Percentiles rank a stretch among this genome's conserved stretches.
These are phyloP conservation scores for Paxillus involutus DNA, from an alignment of 768 basidiomycete species.

Conservation along the genomic window DNA sequence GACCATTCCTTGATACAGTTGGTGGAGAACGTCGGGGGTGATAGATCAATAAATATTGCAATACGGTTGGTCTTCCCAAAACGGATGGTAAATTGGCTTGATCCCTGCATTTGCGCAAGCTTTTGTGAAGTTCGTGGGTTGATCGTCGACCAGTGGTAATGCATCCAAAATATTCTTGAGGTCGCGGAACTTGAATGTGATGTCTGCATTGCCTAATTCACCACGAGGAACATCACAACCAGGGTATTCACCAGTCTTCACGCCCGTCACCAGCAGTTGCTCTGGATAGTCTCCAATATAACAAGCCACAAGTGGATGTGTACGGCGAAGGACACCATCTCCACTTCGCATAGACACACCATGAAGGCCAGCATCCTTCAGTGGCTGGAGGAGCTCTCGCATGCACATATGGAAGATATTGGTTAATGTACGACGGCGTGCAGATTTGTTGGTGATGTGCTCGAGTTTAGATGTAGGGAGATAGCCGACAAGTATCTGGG, in stretches of 20 bases:
- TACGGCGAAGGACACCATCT: too few relatives aligned
- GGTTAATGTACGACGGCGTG: too few relatives aligned
- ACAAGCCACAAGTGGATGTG: neutral
- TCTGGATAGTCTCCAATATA: neutral
- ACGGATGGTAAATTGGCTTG: neutral
- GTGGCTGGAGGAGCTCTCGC: neutral
- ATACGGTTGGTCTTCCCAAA: neutral
- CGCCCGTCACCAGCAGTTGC: conserved; percentile 37
- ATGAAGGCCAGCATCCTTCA: neutral
- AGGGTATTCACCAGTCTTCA: conserved; percentile 36
- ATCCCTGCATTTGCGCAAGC: neutral
- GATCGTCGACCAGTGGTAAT: neutral
- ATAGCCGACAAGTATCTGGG: neutral
- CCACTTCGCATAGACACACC: neutral
- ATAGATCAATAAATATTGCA: neutral
- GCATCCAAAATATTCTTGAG: neutral
- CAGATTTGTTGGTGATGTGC: too few relatives aligned
- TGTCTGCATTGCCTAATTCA: neutral
- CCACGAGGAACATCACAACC: too few relatives aligned
- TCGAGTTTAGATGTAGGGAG: too few relatives aligned
- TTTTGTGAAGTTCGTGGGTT: neutral
- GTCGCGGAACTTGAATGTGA: neutral
- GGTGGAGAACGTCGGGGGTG: neutral
- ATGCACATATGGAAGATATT: too few relatives aligned
- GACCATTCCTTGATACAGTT: neutral